Percentiles rank a stretch among this genome's conserved stretches.
Evolutionary conservation across 345 rosid species (phyloP).

Genomic region (Laguncularia racemosa): DNA sequence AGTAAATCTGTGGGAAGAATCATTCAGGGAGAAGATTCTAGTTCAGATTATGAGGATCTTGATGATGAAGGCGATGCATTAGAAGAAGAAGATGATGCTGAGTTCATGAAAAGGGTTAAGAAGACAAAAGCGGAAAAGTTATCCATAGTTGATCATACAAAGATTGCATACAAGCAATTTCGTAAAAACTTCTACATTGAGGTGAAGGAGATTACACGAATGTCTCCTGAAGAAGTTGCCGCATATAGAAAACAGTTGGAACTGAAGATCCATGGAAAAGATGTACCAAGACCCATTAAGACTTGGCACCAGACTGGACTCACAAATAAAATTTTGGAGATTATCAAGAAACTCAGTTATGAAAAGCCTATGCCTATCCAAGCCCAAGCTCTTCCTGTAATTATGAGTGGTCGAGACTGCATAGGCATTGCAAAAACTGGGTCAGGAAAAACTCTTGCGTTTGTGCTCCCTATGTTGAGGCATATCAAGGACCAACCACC

Average conservation of each 20-base stretch:
- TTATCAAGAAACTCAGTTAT: constrained; percentile 71
- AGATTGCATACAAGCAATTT: constrained; percentile 74
- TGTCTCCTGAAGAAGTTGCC: constrained; percentile 76
- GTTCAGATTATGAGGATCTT: constrained; percentile 62
- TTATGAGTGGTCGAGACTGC: constrained; percentile 98
- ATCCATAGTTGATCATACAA: constrained; percentile 85
- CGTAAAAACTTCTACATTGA: constrained; percentile 84
- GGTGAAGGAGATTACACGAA: constrained; percentile 79
- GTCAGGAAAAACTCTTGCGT: constrained; percentile 94
- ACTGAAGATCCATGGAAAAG: constrained; percentile 89
- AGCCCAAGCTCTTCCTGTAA: constrained; percentile 87
- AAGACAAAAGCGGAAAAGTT: constrained; percentile 93
- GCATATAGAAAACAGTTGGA: constrained; percentile 79
- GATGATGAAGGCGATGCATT: constrained; percentile 53
- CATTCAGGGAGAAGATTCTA: constrained; percentile 94
- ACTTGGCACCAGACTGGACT: constrained; percentile 97
- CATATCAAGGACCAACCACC: constrained; percentile 98
- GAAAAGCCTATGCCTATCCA: constrained; percentile 98
- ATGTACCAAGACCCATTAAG: constrained; percentile 84
- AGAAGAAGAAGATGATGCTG: constrained; percentile 90
- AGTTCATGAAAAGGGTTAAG: constrained; percentile 98
- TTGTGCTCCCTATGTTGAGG: constrained; percentile 96
- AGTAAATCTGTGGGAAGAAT: constrained; percentile 80
- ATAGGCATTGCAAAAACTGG: constrained; percentile 97
- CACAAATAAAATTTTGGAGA: constrained; percentile 76